Conservation (phyloP, 2,329 filamentous ascomycete species). For the Cladosporium sphaerospermum region DNA sequence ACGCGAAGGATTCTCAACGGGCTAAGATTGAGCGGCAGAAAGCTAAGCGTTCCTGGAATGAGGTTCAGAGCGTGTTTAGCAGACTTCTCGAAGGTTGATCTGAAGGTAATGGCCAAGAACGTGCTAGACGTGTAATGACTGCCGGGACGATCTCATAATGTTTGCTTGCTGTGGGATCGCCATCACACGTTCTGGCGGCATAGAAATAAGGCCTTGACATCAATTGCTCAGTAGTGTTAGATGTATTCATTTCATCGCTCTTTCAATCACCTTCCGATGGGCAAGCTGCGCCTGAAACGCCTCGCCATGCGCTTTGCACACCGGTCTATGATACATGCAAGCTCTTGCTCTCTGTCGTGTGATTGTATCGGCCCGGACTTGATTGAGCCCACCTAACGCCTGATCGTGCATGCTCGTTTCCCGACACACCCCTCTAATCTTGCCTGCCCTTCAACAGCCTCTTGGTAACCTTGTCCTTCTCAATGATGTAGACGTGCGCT, state of each 20-base stretch:
- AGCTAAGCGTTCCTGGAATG: neutral
- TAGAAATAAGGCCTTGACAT: too few species aligned
- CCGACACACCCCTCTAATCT: constrained; percentile 45
- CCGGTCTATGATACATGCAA: constrained; percentile 4
- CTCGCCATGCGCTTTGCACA: neutral
- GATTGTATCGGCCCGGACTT: neutral
- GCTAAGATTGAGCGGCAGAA: constrained; percentile 10
- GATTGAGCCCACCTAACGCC: neutral
- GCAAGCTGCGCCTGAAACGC: neutral
- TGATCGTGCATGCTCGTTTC: neutral
- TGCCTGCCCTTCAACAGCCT: constrained; percentile 95
- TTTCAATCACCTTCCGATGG: neutral
- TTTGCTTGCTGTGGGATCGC: too few species aligned
- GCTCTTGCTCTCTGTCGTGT: neutral
- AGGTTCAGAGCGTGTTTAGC: neutral
- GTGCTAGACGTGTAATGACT: neutral
- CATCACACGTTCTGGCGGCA: too few species aligned
- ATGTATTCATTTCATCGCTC: neutral
- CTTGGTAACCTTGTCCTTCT: constrained; percentile 99
- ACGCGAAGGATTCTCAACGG: constrained; percentile 11
- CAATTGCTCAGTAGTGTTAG: neutral
- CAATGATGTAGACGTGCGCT: constrained; percentile 97
- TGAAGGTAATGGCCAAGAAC: neutral
- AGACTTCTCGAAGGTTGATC: neutral
- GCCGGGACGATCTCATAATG: neutral